These are phyloP conservation scores for Stentor roeselii DNA, from an alignment of 73 alveolate species.

Conservation along the genomic window DNA sequence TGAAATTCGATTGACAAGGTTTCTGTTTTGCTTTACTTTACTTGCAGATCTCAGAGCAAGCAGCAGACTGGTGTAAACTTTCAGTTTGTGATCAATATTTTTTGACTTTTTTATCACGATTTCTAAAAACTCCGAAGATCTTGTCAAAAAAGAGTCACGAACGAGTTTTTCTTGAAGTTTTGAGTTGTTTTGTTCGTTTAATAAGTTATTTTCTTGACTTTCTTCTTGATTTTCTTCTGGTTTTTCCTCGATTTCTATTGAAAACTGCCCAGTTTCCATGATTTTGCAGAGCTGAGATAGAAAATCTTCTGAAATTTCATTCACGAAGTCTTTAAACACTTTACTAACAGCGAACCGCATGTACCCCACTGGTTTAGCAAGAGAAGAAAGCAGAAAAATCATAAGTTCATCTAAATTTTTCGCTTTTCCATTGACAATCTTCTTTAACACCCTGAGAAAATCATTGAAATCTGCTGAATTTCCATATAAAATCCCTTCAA, in stretches of 20 bases:
- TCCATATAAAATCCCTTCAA: not conserved
- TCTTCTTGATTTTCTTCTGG: not conserved
- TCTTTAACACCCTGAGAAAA: not conserved
- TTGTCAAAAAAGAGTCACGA: not conserved
- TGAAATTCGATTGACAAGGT: not conserved
- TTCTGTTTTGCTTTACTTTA: too few species aligned
- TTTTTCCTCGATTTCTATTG: not conserved
- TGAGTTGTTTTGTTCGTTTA: too few species aligned
- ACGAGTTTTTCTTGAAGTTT: not conserved
- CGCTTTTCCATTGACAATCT: not conserved
- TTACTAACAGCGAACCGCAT: not conserved
- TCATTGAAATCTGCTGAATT: not conserved
- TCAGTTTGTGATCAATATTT: not conserved
- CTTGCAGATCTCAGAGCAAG: not conserved
- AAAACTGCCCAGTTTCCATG: not conserved
- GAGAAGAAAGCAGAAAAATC: not conserved
- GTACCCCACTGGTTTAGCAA: not conserved
- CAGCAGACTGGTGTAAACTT: not conserved
- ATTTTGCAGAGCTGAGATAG: not conserved
- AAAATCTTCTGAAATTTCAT: not conserved
- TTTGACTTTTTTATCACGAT: not conserved
- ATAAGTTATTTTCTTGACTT: not conserved
- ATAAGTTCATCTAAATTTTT: not conserved
- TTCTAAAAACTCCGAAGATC: not conserved
- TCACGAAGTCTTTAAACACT: not conserved